Conservation (phyloP, 2,329 filamentous ascomycete genomes). For the Ophiocordyceps camponoti-leonardi region DNA sequence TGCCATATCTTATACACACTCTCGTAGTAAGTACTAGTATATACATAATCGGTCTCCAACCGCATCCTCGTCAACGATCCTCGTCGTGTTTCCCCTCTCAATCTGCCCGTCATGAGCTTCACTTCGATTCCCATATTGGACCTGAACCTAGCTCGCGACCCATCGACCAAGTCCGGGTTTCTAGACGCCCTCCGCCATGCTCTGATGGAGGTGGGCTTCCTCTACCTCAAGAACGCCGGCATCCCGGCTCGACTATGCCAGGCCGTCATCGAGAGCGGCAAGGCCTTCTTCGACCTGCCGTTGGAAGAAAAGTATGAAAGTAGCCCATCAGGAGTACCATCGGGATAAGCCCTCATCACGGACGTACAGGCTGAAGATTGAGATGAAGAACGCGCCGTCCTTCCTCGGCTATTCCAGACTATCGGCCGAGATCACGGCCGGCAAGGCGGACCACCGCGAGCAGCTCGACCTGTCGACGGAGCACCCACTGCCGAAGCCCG, state of each 20-base stretch:
- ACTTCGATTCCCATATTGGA: conserved; percentile 63
- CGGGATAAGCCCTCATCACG: background rate
- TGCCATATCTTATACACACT: background rate
- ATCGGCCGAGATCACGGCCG: conserved; percentile 54
- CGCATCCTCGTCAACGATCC: background rate
- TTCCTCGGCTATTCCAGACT: conserved; percentile 55
- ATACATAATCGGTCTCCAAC: background rate
- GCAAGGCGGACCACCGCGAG: conserved; percentile 62
- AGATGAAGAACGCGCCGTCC: conserved; percentile 57
- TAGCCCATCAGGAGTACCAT: background rate
- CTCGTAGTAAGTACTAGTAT: too few species aligned
- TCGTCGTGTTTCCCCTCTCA: background rate
- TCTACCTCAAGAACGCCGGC: conserved; percentile 70
- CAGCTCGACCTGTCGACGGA: conserved; percentile 77
- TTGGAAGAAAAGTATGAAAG: conserved; percentile 51
- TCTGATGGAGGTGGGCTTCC: conserved; percentile 71
- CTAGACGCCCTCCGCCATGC: conserved; percentile 55
- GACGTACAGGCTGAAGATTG: conserved; percentile 36
- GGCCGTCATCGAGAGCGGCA: conserved; percentile 49
- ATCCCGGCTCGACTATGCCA: conserved; percentile 48
- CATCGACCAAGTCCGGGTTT: conserved; percentile 54
- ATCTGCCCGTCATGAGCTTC: conserved; percentile 40
- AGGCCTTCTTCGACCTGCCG: conserved; percentile 61
- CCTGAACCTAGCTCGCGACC: conserved; percentile 45
- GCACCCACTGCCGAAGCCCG: conserved; percentile 44